These are phyloP conservation scores for Penicillium psychrosexuale DNA, from an alignment of 2,329 filamentous ascomycete species.

Conservation along the genomic window DNA sequence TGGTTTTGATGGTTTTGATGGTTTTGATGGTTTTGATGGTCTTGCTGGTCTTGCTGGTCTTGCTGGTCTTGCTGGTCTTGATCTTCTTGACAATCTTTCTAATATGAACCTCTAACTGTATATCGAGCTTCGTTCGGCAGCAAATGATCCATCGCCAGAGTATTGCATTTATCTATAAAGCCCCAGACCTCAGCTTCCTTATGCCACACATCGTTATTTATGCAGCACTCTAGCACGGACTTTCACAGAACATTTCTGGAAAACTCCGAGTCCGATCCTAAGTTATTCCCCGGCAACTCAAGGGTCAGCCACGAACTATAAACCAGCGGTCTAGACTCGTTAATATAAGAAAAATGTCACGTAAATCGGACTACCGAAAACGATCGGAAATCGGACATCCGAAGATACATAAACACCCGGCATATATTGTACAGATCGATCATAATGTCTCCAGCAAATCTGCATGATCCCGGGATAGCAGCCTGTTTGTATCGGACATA, in stretches of 20 bases:
- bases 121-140: background rate
- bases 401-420: too few species aligned
- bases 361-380: background rate
- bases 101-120: too few species aligned
- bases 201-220: conserved; percentile 47
- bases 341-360: background rate
- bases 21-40: too few species aligned
- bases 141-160: background rate
- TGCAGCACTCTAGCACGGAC: conserved; percentile 40
- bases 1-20: too few species aligned
- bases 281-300: too few species aligned
- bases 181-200: conserved; percentile 18
- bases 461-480: background rate
- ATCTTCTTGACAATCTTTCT: background rate
- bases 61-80: too few species aligned
- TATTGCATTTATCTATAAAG: conserved; percentile 20
- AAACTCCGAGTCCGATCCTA: conserved; percentile 5
- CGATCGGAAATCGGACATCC: background rate
- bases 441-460: background rate
- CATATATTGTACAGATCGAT: too few species aligned
- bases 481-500: background rate
- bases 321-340: background rate
- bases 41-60: too few species aligned
- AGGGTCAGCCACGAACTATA: background rate
- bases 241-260: conserved; percentile 39